Evolutionary conservation across 2,329 filamentous ascomycete genomes (phyloP), one percentile per base, ranked within the genome.

Genomic region (Verticillium dahliae): DNA sequence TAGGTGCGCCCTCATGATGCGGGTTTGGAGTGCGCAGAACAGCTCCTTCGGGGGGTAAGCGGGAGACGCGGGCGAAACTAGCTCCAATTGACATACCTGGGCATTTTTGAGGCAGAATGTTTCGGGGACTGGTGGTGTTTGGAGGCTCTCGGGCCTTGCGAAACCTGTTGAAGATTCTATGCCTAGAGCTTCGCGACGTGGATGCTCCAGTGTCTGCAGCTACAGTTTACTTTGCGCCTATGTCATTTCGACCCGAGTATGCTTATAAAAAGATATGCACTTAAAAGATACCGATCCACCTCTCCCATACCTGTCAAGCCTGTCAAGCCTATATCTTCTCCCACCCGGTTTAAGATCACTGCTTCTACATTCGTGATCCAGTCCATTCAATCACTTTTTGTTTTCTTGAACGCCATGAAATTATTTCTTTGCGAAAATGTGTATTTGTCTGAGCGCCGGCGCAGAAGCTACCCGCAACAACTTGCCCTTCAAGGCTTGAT

Each of bases 1-100:
- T 67, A 79, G 67, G 66, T 73, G 73, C 70, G 76, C 75, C 75
- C 77, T 77, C 77, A 80, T 80, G 68, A 66, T 77, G 71, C 62
- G 64, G 64, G 59, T 62, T 31, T 58, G 38, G 34, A 18, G 27
- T n/a, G 33, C n/a, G 27, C 33, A 33, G 54, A 31, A 31, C 27
- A 35, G 54, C 54, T 56, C 54, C 54, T 56, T 13, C 27, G 7
- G 18, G 45, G 45, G n/a, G 45, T 52, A 9, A 52, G 45, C 45
- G 18, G 9, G 45, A 52, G 18, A 11, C 7, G n/a, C 14, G 14
- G 9, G 45, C 11, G 7, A 18, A 13, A 13, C 45, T 27, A 52
- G 45, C 18, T 52, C 13, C 45, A 52, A 52, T 52, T 22, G 9
- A 18, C 45, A 10, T 52, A 52, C 45, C 45, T 52, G 18, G 11